These are phyloP conservation scores for Spatholobus suberectus DNA, from an alignment of 306 rosid species.

Conservation along the genomic window DNA sequence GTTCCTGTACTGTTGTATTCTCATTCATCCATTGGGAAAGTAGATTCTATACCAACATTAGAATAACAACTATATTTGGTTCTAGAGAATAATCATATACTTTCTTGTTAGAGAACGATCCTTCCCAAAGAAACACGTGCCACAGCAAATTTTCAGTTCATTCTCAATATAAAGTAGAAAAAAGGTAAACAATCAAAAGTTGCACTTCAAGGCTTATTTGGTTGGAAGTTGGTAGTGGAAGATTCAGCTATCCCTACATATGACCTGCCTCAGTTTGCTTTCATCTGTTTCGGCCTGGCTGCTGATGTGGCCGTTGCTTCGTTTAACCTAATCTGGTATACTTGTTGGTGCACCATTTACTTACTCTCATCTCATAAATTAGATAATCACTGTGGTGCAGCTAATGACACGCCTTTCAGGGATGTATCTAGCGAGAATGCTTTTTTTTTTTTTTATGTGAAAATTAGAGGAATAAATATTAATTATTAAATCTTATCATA, in stretches of 20 bases:
- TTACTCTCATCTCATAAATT: no score
- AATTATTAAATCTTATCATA: no score
- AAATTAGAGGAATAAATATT: background rate
- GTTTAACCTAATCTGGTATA: background rate
- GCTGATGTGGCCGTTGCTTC: background rate
- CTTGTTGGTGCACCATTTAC: no score
- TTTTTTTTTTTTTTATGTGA: background rate
- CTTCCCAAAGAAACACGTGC: slow-evolving; percentile 1
- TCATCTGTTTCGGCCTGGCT: background rate
- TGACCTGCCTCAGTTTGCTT: background rate
- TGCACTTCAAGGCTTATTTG: background rate
- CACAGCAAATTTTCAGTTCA: background rate
- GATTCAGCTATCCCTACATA: background rate
- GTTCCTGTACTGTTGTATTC: slow-evolving; percentile 34
- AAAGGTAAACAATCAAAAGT: background rate
- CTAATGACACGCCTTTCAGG: background rate
- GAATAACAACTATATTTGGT: slow-evolving; percentile 9
- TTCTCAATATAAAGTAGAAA: slow-evolving; percentile 5
- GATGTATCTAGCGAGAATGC: background rate
- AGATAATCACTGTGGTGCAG: no score
- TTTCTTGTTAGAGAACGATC: slow-evolving; percentile 3
- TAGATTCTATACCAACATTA: slow-evolving; percentile 2
- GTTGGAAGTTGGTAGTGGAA: background rate
- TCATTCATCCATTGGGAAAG: background rate
- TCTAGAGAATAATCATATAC: background rate